Base-by-base conservation (phyloP, 1,139 yeast species). In the Eremothecium sinecaudum region DNA sequence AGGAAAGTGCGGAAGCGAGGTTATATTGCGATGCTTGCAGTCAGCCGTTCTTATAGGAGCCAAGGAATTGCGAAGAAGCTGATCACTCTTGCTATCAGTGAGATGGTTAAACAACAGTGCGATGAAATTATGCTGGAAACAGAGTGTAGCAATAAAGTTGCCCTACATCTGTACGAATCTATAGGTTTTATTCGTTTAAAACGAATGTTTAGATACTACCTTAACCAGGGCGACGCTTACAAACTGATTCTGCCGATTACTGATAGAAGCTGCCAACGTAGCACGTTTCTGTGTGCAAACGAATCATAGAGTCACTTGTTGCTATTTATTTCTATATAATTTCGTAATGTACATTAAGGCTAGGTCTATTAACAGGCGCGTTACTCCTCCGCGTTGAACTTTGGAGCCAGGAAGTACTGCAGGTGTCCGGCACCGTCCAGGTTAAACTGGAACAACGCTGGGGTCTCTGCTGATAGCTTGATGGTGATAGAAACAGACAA, bases 391-490 rank as follows among this genome's bases (percentile, higher is more conserved):
- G 83, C 95, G 47, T 81, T 94, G 58, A 86, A 84, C 71, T 90
- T 90, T 41, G 98, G 98, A 50, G 98, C 98, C 63, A 90, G 73
- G 73, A 82, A 90, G 73, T 82, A 90, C 61, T 95, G 79, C 60
- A 90, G 69, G 63, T 83, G 83, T 34, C 99, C 98, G 58, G 92
- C 83, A 6, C 34, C 32, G 46, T 87, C 82, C 59, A 90, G 70
- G 62, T 80, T 81, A 66, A 80, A 90, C 65, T 87, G 97, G 54
- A 90, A 84, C 58, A 86, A 69, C 28, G 96, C 94, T 20, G 99
- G 99, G 14, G 93, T 77, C 59, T 82, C 86, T 53, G 82, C 90
- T 24, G 94, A 83, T 58, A 90, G 71, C 62, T 83, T 81, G 47
- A 90, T 71, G 33, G 92, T 79, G 44, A 90, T 87, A 28, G 79